These are phyloP conservation scores for Didymellaceae sp. DNA, from an alignment of 2,329 filamentous ascomycete genomes.

Conservation along the genomic window DNA sequence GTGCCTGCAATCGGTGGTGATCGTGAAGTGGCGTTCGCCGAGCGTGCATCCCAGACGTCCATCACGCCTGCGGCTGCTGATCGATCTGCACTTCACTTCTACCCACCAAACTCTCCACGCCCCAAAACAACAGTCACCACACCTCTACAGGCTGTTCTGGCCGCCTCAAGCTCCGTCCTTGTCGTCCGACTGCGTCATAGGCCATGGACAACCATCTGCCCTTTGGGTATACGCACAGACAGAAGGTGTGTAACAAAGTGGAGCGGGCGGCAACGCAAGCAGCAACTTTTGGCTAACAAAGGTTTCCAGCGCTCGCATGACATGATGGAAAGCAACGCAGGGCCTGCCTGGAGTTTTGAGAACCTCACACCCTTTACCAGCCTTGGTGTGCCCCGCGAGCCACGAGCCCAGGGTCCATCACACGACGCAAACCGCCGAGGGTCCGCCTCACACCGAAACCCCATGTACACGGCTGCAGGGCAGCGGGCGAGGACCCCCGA, in stretches of 20 bases:
- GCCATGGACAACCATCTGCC: constrained; percentile 40
- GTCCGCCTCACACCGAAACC: constrained; percentile 6
- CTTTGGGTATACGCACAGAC: constrained; percentile 42
- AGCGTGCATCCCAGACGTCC: constrained; percentile 13
- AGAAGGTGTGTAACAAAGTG: constrained; percentile 40
- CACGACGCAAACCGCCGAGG: constrained; percentile 14
- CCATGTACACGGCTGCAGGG: constrained; percentile 2
- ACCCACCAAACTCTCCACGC: constrained; percentile 2
- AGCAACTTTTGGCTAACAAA: constrained; percentile 11
- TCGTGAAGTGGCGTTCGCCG: constrained; percentile 17
- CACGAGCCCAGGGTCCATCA: constrained; percentile 10
- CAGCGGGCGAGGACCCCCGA: constrained; percentile 16
- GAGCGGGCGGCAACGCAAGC: constrained; percentile 19
- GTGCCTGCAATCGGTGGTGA: constrained; percentile 4
- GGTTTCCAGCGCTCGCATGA: constrained; percentile 42
- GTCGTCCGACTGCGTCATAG: constrained; percentile 14
- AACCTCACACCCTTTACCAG: constrained; percentile 15
- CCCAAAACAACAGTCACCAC: constrained; percentile 5
- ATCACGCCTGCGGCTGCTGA: background rate
- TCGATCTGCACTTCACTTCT: constrained; percentile 4
- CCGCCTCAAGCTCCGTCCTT: background rate
- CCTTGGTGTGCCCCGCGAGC: constrained; percentile 16
- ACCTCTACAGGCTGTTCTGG: background rate
- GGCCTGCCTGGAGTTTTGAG: constrained; percentile 34
- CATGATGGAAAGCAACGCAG: constrained; percentile 40